These are phyloP conservation scores for Scorias spongiosa DNA, from an alignment of 2,329 filamentous ascomycete species.

Conservation along the genomic window DNA sequence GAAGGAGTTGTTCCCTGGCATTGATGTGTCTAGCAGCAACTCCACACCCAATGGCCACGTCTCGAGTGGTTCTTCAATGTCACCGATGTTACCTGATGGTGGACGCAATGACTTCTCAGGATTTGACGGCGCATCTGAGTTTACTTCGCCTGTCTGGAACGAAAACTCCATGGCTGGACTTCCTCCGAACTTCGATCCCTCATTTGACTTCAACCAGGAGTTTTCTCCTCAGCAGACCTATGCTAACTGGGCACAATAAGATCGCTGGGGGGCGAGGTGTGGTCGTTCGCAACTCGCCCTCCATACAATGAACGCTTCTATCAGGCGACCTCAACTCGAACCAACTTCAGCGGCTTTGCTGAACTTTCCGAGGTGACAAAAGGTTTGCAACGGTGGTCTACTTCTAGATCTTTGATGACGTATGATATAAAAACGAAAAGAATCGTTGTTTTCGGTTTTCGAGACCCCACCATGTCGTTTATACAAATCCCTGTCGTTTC, in stretches of 20 bases:
- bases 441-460: too few relatives aligned
- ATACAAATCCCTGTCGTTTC: too few relatives aligned
- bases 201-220: constrained; percentile 15
- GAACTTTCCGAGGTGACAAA: too few relatives aligned
- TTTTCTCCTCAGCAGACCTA: constrained; percentile 13
- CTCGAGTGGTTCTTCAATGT: constrained; percentile 1
- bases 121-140: constrained; percentile 8
- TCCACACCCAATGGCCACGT: constrained; percentile 5
- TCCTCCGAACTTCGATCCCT: constrained; percentile 14
- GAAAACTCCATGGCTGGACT: constrained; percentile 19
- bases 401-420: too few relatives aligned
- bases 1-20: constrained; percentile 18
- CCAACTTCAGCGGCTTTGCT: too few relatives aligned
- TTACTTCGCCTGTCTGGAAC: constrained; percentile 17
- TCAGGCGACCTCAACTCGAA: too few relatives aligned
- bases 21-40: constrained; percentile 11
- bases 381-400: too few relatives aligned
- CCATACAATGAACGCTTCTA: too few relatives aligned
- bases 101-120: constrained; percentile 8
- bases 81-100: constrained; percentile 1
- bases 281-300: not conserved
- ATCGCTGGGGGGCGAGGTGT: not conserved
- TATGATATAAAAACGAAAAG: too few relatives aligned
- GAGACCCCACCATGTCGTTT: too few relatives aligned
- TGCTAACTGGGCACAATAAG: constrained; percentile 14